Evolutionary conservation across 176 grass and related monocot genomes (phyloP).

Genomic region (Chrysopogon serrulatus): DNA sequence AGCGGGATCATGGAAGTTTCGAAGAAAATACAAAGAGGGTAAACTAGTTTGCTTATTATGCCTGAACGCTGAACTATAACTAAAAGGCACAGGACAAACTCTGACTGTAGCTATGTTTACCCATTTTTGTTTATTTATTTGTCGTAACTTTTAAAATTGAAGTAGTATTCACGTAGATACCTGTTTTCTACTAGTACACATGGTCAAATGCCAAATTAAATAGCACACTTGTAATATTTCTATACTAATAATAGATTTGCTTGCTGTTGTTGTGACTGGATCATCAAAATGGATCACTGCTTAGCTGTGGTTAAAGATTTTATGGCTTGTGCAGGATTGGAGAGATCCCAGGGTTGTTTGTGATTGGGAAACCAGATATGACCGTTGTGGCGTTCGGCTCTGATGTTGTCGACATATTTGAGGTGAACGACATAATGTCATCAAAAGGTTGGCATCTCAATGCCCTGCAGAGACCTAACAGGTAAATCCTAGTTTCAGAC

Average conservation of each 20-base stretch:
- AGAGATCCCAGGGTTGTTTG: conserved; percentile 72
- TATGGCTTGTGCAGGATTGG: conserved; percentile 52
- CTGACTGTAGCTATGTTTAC: neutral
- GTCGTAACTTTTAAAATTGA: neutral
- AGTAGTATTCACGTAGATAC: neutral
- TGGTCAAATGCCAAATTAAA: conserved; percentile 1
- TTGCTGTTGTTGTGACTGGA: neutral
- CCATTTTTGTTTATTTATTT: neutral
- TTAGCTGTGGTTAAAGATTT: neutral
- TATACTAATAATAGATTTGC: neutral
- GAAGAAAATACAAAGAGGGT: conserved; percentile 93
- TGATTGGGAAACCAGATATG: conserved; percentile 88
- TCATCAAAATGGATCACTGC: neutral
- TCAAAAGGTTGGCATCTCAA: conserved; percentile 96
- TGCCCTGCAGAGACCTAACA: conserved; percentile 74
- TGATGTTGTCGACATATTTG: conserved; percentile 76
- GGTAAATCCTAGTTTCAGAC: conserved; percentile 15
- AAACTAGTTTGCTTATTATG: conserved; percentile 24
- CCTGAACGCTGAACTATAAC: conserved; percentile 1
- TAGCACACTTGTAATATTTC: neutral
- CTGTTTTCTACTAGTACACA: neutral
- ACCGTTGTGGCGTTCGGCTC: conserved; percentile 87
- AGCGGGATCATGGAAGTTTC: conserved; percentile 84
- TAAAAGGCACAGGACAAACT: neutral
- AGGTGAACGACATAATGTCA: conserved; percentile 96